Evolutionary conservation across 345 rosid species (phyloP).

Genomic region (Laguncularia racemosa): DNA sequence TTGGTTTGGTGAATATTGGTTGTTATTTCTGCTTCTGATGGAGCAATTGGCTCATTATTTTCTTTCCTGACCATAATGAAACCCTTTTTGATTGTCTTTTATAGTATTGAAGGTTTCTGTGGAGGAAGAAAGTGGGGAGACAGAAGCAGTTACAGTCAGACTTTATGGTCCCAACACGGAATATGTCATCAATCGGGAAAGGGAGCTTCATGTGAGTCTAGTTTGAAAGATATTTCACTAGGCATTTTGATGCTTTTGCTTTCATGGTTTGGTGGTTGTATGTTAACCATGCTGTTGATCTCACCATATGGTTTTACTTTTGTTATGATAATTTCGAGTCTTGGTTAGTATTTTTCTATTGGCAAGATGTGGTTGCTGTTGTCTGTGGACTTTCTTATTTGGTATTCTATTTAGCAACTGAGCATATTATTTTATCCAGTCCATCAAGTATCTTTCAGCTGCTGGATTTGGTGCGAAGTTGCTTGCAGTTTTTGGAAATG

Average conservation of each 20-base stretch:
- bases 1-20: too few species aligned
- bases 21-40: neutral
- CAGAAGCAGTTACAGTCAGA: slow-evolving; percentile 60
- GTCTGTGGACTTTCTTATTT: neutral
- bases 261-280: neutral
- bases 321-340: too few species aligned
- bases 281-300: neutral
- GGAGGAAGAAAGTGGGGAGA: slow-evolving; percentile 48
- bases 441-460: slow-evolving; percentile 89
- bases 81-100: slow-evolving; percentile 8
- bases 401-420: slow-evolving; percentile 11
- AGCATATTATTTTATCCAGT: slow-evolving; percentile 34
- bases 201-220: slow-evolving; percentile 58
- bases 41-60: neutral
- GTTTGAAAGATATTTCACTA: neutral
- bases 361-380: neutral
- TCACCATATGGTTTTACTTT: neutral
- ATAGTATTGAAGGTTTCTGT: slow-evolving; percentile 84
- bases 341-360: too few species aligned
- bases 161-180: slow-evolving; percentile 94
- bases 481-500: slow-evolving; percentile 85
- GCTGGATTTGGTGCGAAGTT: slow-evolving; percentile 98
- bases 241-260: neutral
- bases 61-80: neutral
- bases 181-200: slow-evolving; percentile 68